Evolutionary conservation across 2,329 filamentous ascomycete genomes (phyloP).

Genomic region (Colletotrichum salicis): DNA sequence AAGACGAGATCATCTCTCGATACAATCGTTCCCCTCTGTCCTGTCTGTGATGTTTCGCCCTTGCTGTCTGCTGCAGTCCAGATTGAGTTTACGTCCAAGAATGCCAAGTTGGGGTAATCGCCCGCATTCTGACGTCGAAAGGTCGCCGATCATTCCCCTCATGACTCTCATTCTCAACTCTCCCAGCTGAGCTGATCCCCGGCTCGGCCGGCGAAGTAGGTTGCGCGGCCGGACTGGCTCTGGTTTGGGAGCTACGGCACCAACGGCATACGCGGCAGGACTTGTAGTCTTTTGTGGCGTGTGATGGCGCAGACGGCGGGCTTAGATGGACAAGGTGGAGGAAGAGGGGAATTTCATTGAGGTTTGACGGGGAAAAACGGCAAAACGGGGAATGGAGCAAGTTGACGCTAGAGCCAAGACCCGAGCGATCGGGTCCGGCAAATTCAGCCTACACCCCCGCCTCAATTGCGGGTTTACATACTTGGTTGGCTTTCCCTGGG

Average conservation of each 20-base stretch:
- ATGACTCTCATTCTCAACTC: neutral
- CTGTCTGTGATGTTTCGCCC: neutral
- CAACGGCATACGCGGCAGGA: neutral
- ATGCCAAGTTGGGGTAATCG: neutral
- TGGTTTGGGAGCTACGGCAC: neutral
- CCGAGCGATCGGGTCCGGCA: constrained; percentile 11
- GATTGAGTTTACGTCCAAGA: too few relatives aligned
- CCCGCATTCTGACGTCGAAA: neutral
- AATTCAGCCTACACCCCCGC: neutral
- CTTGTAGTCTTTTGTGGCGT: neutral
- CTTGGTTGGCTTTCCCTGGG: too few relatives aligned
- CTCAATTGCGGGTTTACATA: neutral
- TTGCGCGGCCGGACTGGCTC: too few relatives aligned
- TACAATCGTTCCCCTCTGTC: rapidly evolving
- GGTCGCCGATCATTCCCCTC: neutral
- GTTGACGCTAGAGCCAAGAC: constrained; percentile 12
- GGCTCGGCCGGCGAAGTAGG: neutral
- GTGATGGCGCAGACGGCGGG: neutral
- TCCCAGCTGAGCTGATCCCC: neutral
- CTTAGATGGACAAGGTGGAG: neutral
- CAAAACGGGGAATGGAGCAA: neutral
- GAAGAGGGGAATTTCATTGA: neutral
- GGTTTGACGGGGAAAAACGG: neutral
- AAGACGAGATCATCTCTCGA: constrained; percentile 20
- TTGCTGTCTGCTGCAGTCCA: neutral